Base-by-base conservation (phyloP, 2,329 filamentous ascomycete species). In the Penicillium psychrosexuale region DNA sequence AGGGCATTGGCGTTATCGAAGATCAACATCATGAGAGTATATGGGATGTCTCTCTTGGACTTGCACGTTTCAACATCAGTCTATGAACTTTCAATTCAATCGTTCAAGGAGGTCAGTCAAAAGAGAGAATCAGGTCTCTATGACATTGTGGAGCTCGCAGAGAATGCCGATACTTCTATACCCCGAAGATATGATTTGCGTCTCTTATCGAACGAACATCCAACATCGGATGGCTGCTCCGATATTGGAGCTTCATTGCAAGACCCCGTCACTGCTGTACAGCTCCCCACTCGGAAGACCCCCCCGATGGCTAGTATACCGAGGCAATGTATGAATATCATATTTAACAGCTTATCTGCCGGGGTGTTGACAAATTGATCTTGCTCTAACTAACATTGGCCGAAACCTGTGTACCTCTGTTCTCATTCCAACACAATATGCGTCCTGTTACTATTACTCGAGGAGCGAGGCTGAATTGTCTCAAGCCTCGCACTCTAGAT, bases 181-280 rank as follows among this genome's bases (percentile, higher is more conserved):
- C 3, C 7, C 11, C 19, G 11, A 27, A 12, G 37, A 39, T 15
- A 39, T 39, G 12, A 22, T 22, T 3, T 45, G 42, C 28, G 36
- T 40, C 17, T 33, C 11, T 42, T 28, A 43, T 28, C 15, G 27
- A 28, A 28, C 8, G 19, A 22, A 24, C 37, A 56, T 62, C 47
- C 34, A 45, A 37, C 6, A 8, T 62, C 60, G 60, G 60, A 48
- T n/a, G 49, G 17, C 37, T 33, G 12, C 55, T 38, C 60, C 60
- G 60, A 61, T 39, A 45, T 46, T 52, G 27, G n/a, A 44, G 36
- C 19, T 36, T 24, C 17, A n/a, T 17, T 33, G 43, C 39, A 46
- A 47, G 47, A 51, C 15, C 43, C 43, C 39, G 39, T 12, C 31
- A 17, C 12, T 38, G 12, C 27, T 7, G 13, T 33, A n/a, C 17